Evolutionary conservation across 2,329 filamentous ascomycete genomes (phyloP).

Genomic region (Trichophyton verrucosum): DNA sequence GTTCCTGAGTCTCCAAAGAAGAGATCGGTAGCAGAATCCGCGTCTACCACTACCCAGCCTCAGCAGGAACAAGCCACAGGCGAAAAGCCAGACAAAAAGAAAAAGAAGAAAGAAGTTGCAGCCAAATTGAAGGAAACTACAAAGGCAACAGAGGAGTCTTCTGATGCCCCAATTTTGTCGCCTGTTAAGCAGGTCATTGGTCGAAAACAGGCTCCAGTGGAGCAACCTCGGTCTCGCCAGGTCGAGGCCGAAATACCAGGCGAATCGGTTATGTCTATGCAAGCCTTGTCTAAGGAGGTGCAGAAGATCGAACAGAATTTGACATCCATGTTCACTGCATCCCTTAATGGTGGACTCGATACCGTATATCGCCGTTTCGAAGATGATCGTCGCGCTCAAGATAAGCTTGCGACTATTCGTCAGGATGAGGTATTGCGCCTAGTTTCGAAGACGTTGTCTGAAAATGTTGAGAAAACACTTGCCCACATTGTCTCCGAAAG

Average conservation of each 20-base stretch:
- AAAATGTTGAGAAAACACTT: conserved; percentile 64
- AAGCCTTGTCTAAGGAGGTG: conserved; percentile 50
- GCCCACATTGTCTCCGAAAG: conserved; percentile 62
- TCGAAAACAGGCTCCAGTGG: background rate
- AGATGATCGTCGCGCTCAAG: conserved; percentile 55
- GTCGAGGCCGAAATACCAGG: background rate
- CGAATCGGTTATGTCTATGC: conserved; percentile 30
- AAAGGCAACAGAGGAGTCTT: conserved; percentile 14
- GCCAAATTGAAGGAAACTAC: conserved; percentile 38
- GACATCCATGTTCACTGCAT: conserved; percentile 38
- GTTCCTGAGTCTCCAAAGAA: conserved; percentile 31
- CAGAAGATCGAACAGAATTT: conserved; percentile 40
- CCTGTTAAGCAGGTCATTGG: background rate
- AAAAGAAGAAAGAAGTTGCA: conserved; percentile 48
- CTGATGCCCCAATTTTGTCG: background rate
- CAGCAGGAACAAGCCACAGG: conserved; percentile 20
- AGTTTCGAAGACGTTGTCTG: conserved; percentile 55
- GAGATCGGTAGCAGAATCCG: conserved; percentile 26
- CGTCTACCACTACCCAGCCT: background rate
- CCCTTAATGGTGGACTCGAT: conserved; percentile 40
- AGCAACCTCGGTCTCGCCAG: background rate
- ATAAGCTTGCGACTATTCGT: conserved; percentile 51
- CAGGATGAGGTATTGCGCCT: conserved; percentile 57
- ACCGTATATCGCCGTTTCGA: conserved; percentile 49
- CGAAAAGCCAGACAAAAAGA: conserved; percentile 57